Conservation (phyloP, 768 basidiomycete species). For the Sarcodon aspratus region DNA sequence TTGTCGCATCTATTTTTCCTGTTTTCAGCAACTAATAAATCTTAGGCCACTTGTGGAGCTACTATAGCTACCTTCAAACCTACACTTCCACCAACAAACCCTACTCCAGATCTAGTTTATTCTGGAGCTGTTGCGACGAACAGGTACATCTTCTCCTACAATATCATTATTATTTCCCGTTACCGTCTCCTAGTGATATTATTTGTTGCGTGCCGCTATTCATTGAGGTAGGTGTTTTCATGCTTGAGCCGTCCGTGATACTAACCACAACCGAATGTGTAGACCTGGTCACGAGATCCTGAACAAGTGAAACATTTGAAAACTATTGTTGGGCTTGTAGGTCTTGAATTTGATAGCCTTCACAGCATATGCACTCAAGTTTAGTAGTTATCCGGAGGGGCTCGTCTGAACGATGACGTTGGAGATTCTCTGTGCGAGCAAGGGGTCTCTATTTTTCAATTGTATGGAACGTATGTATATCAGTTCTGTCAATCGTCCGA, state of each 20-base stretch:
- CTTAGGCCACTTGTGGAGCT: constrained; percentile 15
- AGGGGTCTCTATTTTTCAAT: constrained; percentile 11
- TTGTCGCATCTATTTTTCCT: background rate
- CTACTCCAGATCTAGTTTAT: constrained; percentile 19
- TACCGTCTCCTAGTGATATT: constrained; percentile 3
- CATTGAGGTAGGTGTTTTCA: constrained; percentile 15
- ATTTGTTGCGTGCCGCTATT: constrained; percentile 19
- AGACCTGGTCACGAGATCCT: constrained; percentile 15
- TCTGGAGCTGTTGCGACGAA: constrained; percentile 12
- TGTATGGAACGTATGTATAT: constrained; percentile 11
- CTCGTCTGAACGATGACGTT: constrained; percentile 12
- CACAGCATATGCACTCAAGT: background rate
- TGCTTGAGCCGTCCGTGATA: background rate
- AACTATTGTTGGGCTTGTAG: constrained; percentile 5
- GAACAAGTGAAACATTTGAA: constrained; percentile 10
- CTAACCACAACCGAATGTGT: background rate
- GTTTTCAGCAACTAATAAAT: background rate
- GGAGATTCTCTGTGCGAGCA: constrained; percentile 12
- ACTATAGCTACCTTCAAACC: constrained; percentile 19
- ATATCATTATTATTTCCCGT: background rate
- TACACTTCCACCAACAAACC: constrained; percentile 12
- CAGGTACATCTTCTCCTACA: background rate
- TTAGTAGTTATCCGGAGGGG: constrained; percentile 18
- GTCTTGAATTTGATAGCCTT: background rate
- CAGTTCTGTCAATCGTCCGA: background rate